These are phyloP conservation scores for Malus hybrid DNA, from an alignment of 331 rosid species.

Conservation along the genomic window DNA sequence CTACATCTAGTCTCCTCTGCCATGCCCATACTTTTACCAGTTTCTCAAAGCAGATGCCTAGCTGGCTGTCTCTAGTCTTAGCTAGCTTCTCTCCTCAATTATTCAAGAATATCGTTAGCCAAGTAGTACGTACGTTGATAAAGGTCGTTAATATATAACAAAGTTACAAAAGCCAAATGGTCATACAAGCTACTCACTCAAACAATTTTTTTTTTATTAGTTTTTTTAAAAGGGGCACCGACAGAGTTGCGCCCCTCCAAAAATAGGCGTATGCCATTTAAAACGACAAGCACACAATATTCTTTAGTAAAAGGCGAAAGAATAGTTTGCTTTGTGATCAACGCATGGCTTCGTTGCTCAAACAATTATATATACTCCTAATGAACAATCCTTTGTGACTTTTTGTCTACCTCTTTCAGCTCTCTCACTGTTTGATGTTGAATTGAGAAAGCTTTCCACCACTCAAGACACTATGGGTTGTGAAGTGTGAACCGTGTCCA, in stretches of 20 bases:
- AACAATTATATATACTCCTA: not conserved
- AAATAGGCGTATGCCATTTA: too few species aligned
- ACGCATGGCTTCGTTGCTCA: too few species aligned
- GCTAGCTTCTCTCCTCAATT: constrained; percentile 4
- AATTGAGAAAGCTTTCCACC: not conserved
- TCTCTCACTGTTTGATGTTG: not conserved
- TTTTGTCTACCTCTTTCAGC: not conserved
- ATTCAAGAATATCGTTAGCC: not conserved
- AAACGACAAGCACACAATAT: too few species aligned
- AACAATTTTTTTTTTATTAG: not conserved
- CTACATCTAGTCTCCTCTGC: not conserved
- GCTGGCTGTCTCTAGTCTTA: not conserved
- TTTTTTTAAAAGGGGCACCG: too few species aligned
- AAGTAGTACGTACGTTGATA: not conserved
- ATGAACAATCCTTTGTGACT: not conserved
- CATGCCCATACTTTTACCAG: not conserved
- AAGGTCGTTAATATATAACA: not conserved
- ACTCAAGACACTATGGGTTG: not conserved
- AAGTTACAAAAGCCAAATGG: not conserved
- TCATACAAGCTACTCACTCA: not conserved
- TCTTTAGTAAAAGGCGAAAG: too few species aligned
- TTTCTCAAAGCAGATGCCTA: constrained; percentile 1
- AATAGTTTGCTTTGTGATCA: too few species aligned
- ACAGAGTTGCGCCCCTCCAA: too few species aligned
- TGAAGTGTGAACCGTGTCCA: constrained; percentile 15